These are phyloP conservation scores for Pleurotus eryngii DNA, from an alignment of 768 basidiomycete species.

Conservation along the genomic window DNA sequence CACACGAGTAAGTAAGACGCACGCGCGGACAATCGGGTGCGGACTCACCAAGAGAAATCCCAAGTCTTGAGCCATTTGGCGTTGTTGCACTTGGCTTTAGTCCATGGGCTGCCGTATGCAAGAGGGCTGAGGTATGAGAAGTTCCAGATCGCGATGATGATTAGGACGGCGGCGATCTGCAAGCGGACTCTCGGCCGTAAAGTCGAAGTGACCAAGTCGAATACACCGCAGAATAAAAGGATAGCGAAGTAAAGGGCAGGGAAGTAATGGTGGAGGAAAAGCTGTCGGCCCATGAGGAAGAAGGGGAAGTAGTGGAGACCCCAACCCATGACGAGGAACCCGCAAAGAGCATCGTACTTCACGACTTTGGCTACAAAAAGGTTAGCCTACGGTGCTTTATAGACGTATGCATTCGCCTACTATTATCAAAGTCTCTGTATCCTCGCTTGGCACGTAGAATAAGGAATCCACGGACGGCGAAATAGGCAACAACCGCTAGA, in stretches of 20 bases:
- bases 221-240: slow-evolving; percentile 69
- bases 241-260: slow-evolving; percentile 95
- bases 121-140: slow-evolving; percentile 80
- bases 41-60: slow-evolving; percentile 86
- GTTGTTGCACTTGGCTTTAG: slow-evolving; percentile 67
- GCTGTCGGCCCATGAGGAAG: slow-evolving; percentile 94
- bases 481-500: slow-evolving; percentile 64
- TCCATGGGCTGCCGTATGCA: slow-evolving; percentile 85
- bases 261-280: slow-evolving; percentile 98
- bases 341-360: slow-evolving; percentile 88
- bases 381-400: background rate
- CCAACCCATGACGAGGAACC: slow-evolving; percentile 93
- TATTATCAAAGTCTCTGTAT: slow-evolving; percentile 87
- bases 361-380: slow-evolving; percentile 68
- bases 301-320: slow-evolving; percentile 93
- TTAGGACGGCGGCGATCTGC: slow-evolving; percentile 74
- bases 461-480: slow-evolving; percentile 69
- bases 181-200: slow-evolving; percentile 74
- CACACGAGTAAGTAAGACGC: background rate
- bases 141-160: slow-evolving; percentile 73
- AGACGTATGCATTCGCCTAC: slow-evolving; percentile 44
- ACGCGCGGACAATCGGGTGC: too few species aligned
- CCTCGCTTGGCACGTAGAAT: slow-evolving; percentile 89
- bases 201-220: slow-evolving; percentile 82
- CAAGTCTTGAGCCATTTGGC: slow-evolving; percentile 90